Evolutionary conservation across 805 yeast genomes (phyloP).

Genomic region (Metschnikowia colocasiae): DNA sequence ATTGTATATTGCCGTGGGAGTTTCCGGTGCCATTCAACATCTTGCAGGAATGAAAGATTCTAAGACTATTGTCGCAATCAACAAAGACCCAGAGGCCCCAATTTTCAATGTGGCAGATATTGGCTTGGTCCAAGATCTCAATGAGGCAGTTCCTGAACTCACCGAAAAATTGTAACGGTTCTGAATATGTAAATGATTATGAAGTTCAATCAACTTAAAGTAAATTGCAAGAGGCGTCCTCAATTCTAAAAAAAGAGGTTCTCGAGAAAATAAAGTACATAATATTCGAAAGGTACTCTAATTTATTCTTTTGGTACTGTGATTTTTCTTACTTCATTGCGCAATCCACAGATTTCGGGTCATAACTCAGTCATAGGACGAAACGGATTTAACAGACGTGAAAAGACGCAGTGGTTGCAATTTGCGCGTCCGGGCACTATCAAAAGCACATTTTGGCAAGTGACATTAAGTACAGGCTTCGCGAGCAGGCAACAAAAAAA

Average conservation of each 20-base stretch:
- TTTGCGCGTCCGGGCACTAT: slow-evolving; percentile 2
- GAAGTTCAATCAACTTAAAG: background rate
- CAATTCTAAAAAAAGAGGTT: background rate
- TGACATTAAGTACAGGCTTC: slow-evolving; percentile 5
- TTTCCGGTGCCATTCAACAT: slow-evolving; percentile 97
- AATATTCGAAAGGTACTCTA: too few relatives aligned
- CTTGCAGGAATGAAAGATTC: slow-evolving; percentile 98
- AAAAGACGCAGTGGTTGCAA: slow-evolving; percentile 3
- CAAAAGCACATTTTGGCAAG: slow-evolving; percentile 1
- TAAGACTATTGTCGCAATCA: slow-evolving; percentile 88
- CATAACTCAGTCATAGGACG: background rate
- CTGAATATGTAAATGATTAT: background rate
- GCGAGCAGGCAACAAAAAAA: slow-evolving; percentile 6
- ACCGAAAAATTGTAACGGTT: slow-evolving; percentile 57
- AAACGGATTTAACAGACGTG: background rate
- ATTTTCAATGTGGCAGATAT: slow-evolving; percentile 88
- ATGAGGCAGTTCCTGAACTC: slow-evolving; percentile 85
- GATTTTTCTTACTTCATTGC: background rate
- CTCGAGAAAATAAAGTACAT: background rate
- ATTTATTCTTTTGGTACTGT: too few relatives aligned
- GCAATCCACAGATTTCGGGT: background rate
- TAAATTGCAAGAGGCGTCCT: background rate
- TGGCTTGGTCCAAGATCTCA: slow-evolving; percentile 86
- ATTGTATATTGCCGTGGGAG: slow-evolving; percentile 86
- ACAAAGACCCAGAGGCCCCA: slow-evolving; percentile 92